Evolutionary conservation across 1,284 basidiomycete species (phyloP).

Genomic region (Peniophora sp.): DNA sequence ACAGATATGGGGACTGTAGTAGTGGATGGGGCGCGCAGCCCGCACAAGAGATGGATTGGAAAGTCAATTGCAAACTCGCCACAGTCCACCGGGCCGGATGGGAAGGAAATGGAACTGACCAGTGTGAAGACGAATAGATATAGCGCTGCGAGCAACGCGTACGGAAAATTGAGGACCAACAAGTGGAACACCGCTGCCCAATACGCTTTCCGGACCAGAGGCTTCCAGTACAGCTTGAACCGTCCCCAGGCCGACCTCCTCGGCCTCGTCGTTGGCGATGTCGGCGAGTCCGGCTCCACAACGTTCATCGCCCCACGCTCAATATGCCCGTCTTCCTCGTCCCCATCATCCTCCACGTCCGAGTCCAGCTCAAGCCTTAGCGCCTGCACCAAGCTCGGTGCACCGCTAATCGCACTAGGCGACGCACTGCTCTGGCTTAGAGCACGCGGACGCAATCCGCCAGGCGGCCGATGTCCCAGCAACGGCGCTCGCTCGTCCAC

Average conservation of each 20-base stretch:
- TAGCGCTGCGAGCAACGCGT: conserved; percentile 61
- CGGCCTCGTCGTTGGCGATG: conserved; percentile 6
- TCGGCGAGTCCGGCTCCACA: not conserved
- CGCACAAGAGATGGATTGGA: not conserved
- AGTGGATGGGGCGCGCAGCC: not conserved
- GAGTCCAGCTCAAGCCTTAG: conserved; percentile 39
- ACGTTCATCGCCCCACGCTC: conserved; percentile 11
- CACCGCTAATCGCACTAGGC: conserved; percentile 36
- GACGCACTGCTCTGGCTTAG: conserved; percentile 48
- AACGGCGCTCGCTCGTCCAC: not conserved
- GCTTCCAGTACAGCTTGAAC: conserved; percentile 56
- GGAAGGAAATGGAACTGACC: conserved; percentile 33
- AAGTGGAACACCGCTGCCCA: conserved; percentile 61
- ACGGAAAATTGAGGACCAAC: conserved; percentile 66
- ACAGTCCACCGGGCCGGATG: not conserved
- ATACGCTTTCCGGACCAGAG: conserved; percentile 45
- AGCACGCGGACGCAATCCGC: conserved; percentile 33
- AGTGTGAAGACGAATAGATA: conserved; percentile 73
- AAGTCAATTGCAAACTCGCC: not conserved
- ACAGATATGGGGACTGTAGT: not conserved
- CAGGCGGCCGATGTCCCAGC: not conserved
- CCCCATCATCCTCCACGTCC: conserved; percentile 26
- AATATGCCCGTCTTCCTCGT: conserved; percentile 13
- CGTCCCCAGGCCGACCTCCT: conserved; percentile 7
- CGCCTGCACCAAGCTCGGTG: conserved; percentile 58